Conservation (phyloP, 108 stramenopile genomes). For the Parietichytrium sp. region DNA sequence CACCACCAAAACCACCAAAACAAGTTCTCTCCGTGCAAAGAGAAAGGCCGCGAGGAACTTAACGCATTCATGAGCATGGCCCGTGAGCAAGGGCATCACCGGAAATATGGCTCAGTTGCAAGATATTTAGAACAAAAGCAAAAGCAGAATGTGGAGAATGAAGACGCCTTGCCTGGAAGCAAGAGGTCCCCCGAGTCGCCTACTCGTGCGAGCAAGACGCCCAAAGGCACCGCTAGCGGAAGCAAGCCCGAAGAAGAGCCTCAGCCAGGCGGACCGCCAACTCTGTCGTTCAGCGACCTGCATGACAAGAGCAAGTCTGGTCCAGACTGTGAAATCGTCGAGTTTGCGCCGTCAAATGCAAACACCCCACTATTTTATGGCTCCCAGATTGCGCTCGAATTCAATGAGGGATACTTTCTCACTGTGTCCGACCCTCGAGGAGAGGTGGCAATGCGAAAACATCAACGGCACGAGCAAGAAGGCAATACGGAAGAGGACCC, state of each 20-base stretch:
- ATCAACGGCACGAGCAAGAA: background rate
- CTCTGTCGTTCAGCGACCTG: background rate
- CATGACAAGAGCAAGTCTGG: background rate
- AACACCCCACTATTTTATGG: conserved; percentile 17
- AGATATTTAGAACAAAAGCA: background rate
- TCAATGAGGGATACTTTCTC: background rate
- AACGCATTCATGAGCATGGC: background rate
- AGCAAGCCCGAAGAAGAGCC: background rate
- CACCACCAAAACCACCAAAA: no score
- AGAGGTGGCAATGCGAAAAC: background rate
- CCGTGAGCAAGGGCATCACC: background rate
- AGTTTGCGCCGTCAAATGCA: background rate
- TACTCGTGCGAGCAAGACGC: background rate
- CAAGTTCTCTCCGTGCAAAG: background rate
- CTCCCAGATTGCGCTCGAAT: conserved; percentile 21
- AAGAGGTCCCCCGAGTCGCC: background rate
- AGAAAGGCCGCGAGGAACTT: background rate
- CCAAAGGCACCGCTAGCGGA: background rate
- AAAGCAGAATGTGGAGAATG: background rate
- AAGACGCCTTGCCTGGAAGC: background rate
- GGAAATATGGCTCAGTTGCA: background rate
- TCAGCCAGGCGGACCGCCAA: background rate
- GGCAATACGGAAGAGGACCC: background rate
- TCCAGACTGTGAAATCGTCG: background rate
- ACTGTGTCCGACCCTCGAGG: conserved; percentile 3